These are phyloP conservation scores for Castanospermum australe DNA, from an alignment of 306 rosid species.

Conservation along the genomic window DNA sequence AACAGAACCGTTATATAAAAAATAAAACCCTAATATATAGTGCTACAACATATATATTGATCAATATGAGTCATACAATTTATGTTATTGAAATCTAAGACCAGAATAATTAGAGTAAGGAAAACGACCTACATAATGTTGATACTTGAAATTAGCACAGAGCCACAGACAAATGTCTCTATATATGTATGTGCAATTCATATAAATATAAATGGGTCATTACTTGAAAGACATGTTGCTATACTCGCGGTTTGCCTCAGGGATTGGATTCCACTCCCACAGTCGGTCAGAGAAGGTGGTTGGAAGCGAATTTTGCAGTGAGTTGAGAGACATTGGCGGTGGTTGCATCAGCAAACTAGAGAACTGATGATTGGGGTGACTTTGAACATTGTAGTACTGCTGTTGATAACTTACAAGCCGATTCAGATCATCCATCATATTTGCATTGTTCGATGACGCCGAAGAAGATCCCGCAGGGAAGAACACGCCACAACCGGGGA, in stretches of 20 bases:
- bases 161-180: slow-evolving; percentile 22
- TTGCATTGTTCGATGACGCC: neutral
- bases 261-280: slow-evolving; percentile 93
- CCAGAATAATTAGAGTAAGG: slow-evolving; percentile 11
- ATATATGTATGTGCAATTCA: slow-evolving; percentile 32
- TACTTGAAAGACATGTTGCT: slow-evolving; percentile 79
- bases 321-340: slow-evolving; percentile 32
- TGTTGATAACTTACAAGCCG: slow-evolving; percentile 64
- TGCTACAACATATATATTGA: slow-evolving; percentile 5
- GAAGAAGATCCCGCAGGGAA: slow-evolving; percentile 38
- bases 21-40: slow-evolving; percentile 6
- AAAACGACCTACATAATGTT: slow-evolving; percentile 8
- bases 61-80: slow-evolving; percentile 29
- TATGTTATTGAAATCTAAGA: slow-evolving; percentile 18
- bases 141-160: slow-evolving; percentile 24
- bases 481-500: slow-evolving; percentile 22
- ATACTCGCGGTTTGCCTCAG: slow-evolving; percentile 62
- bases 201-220: neutral
- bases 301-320: slow-evolving; percentile 52
- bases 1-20: neutral
- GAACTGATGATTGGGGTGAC: slow-evolving; percentile 37
- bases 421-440: slow-evolving; percentile 72
- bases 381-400: slow-evolving; percentile 33
- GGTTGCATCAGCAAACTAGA: slow-evolving; percentile 46
- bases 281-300: slow-evolving; percentile 71